Evolutionary conservation across 352 stramenopile genomes (phyloP).

Genomic region (Aphanomyces euteiches): DNA sequence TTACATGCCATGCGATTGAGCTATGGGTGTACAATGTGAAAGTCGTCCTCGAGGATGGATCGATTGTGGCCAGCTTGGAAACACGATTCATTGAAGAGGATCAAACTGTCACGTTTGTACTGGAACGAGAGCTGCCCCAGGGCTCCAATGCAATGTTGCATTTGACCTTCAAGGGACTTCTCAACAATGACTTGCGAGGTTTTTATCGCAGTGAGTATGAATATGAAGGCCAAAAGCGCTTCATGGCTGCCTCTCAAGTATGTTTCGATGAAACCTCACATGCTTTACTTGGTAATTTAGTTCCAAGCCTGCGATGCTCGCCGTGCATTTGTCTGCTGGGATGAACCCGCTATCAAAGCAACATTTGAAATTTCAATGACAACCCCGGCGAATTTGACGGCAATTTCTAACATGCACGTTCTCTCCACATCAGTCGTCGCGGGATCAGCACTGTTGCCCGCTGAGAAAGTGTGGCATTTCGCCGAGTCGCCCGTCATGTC

Average conservation of each 20-base stretch:
- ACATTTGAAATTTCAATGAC: constrained; percentile 91
- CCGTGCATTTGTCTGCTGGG: constrained; percentile 96
- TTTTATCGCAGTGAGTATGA: constrained; percentile 96
- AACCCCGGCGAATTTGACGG: constrained; percentile 86
- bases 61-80: constrained; percentile 41
- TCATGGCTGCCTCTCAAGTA: constrained; percentile 79
- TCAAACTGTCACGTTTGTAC: constrained; percentile 59
- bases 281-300: constrained; percentile 25
- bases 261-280: neutral
- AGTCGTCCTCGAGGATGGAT: constrained; percentile 36
- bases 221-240: constrained; percentile 84
- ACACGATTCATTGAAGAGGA: constrained; percentile 51
- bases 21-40: constrained; percentile 79
- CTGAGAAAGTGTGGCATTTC: constrained; percentile 81
- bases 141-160: constrained; percentile 41
- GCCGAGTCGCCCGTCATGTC: constrained; percentile 95
- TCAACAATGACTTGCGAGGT: constrained; percentile 92
- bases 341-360: constrained; percentile 96
- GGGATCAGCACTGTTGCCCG: constrained; percentile 52
- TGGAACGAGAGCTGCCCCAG: constrained; percentile 40
- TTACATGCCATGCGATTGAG: constrained; percentile 94
- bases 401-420: constrained; percentile 96
- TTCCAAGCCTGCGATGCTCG: constrained; percentile 85
- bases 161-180: constrained; percentile 60
- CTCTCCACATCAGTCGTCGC: constrained; percentile 63